Evolutionary conservation across 805 yeast genomes (phyloP).

Genomic region (Tetrapisispora nanseiensis): DNA sequence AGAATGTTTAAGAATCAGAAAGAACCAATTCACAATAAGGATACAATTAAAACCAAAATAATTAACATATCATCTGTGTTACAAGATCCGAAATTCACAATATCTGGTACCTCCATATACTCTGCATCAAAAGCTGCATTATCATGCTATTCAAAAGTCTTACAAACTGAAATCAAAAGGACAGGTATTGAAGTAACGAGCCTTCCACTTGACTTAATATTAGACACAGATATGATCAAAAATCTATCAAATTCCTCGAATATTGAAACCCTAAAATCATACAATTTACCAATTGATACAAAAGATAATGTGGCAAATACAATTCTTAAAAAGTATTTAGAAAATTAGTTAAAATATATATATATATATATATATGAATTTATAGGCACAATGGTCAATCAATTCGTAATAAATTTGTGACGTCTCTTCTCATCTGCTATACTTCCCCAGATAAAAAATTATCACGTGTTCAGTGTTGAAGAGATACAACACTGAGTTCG

Average conservation of each 20-base stretch:
- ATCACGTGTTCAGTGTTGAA: too few species aligned
- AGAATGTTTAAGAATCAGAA: constrained; percentile 2
- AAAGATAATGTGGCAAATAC: background rate
- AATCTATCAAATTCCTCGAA: constrained; percentile 1
- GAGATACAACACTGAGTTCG: too few species aligned
- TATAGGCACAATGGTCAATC: too few species aligned
- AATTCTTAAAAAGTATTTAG: background rate
- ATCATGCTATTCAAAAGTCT: constrained; percentile 16
- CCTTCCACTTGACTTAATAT: constrained; percentile 18
- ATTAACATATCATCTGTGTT: constrained; percentile 25
- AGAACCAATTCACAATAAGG: background rate
- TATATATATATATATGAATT: too few species aligned
- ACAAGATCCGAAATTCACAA: constrained; percentile 9
- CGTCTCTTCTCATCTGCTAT: too few species aligned
- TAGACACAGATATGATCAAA: constrained; percentile 23
- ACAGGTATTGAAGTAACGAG: constrained; percentile 13
- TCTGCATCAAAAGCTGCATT: constrained; percentile 28
- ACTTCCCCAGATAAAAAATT: too few species aligned
- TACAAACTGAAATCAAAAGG: constrained; percentile 15
- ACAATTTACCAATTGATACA: background rate
- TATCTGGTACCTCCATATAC: constrained; percentile 26
- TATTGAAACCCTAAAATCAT: background rate
- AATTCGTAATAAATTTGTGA: background rate
- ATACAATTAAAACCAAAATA: constrained; percentile 4
- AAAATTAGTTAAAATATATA: background rate